Base-by-base conservation (phyloP, 371 early-diverging fungal species). In the Actinomortierella wolfii region DNA sequence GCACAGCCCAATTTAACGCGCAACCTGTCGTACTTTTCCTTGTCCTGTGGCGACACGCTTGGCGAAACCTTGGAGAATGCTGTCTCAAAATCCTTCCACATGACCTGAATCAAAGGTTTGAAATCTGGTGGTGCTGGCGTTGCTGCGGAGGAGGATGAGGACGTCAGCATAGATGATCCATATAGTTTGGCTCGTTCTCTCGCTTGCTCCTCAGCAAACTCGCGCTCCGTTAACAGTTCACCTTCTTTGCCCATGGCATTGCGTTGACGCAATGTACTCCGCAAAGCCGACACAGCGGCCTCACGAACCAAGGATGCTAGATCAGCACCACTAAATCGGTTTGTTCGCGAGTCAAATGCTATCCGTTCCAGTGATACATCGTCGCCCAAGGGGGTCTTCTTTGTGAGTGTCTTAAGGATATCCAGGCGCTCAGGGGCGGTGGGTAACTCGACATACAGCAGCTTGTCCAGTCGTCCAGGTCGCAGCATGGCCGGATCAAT, bases 401-500 rank as follows among this genome's bases (percentile, higher is more conserved):
- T 84, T 6, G 92, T 85, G 21, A 97, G 78, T 11, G 97, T 93
- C 13, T 79, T 83, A 48, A 99, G 74, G 49, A 99, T 98, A 48
- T 97, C 95, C 13, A 80, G 74, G n/a, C 99, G 85, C 75, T 96
- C 97, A 6, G 64, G 69, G 18, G 87, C 81, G 3, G 87, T 85
- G 5, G 99, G 99, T 44, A 98, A 76, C 65, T 94, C 96, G 1
- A 99, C 98, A 75, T 98, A 97, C 17, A 99, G 83, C 7, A 97
- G 78, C 68, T 97, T 99, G 77, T 99, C 99, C 56, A 99, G 79
- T 61, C 99, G 91, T n/a, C 99, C 99, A 17, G 99, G 99, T 44
- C 99, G 89, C 39, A 99, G 81, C 84, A 99, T 88, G 21, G 99
- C 99, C 7, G 95, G 92, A 69, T 99, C 99, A 57, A 99, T 96